Conservation (phyloP, 2,329 filamentous ascomycete species). For the Verticillium zaregamsianum region DNA sequence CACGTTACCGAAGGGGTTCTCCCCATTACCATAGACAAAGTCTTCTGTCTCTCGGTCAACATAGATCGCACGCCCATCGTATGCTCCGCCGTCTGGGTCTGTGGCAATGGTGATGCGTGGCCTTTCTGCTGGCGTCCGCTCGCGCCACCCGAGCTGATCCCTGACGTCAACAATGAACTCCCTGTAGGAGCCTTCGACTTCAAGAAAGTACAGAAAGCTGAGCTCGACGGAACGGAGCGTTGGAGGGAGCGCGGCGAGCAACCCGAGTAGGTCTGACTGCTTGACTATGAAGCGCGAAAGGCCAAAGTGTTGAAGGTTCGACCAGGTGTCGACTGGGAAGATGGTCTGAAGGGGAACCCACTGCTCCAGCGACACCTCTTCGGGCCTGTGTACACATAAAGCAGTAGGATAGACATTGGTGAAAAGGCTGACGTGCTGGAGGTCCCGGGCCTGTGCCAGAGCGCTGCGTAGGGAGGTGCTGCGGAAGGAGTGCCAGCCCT, state of each 20-base stretch:
- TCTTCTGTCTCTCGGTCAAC: constrained; percentile 9
- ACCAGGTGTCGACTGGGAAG: constrained; percentile 24
- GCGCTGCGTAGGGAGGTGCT: constrained; percentile 13
- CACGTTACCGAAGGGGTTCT: constrained; percentile 13
- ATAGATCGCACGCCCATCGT: background rate
- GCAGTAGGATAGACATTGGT: constrained; percentile 6
- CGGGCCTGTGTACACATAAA: background rate
- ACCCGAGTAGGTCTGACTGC: constrained; percentile 19
- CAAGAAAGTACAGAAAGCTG: constrained; percentile 23
- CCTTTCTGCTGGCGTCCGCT: no score
- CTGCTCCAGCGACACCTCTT: background rate
- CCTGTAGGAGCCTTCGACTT: constrained; percentile 3
- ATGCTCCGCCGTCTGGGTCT: background rate
- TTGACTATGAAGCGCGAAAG: constrained; percentile 20
- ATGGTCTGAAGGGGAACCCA: constrained; percentile 19
- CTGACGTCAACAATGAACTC: constrained; percentile 17
- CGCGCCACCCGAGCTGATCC: constrained; percentile 12
- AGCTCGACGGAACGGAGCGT: constrained; percentile 26
- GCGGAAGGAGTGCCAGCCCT: constrained; percentile 8
- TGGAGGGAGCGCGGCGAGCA: constrained; percentile 21
- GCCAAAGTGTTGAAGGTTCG: constrained; percentile 22
- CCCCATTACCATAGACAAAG: constrained; percentile 18
- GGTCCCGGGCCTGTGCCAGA: constrained; percentile 11
- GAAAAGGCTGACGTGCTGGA: constrained; percentile 19
- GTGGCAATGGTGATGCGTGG: background rate